Percentiles rank a stretch among this genome's conserved stretches.
These are phyloP conservation scores for Cyberlindnera veronae DNA, from an alignment of 805 yeast species.

Conservation along the genomic window DNA sequence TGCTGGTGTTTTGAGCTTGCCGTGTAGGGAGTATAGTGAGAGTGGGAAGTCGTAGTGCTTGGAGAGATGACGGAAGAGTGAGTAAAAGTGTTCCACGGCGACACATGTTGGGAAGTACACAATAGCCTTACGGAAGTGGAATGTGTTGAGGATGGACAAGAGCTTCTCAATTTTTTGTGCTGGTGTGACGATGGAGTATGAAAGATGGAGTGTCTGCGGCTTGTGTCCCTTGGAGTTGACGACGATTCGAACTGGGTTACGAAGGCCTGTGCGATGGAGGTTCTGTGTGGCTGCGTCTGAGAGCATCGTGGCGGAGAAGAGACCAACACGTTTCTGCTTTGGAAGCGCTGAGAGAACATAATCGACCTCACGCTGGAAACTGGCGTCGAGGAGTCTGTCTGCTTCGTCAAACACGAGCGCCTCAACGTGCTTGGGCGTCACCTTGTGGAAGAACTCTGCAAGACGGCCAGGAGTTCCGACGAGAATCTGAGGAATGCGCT, in stretches of 20 bases:
- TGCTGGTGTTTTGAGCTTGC: slow-evolving; percentile 79
- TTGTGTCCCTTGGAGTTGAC: slow-evolving; percentile 56
- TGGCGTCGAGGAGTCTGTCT: slow-evolving; percentile 77
- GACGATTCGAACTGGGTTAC: slow-evolving; percentile 85
- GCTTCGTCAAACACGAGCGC: slow-evolving; percentile 84
- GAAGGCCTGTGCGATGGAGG: slow-evolving; percentile 82
- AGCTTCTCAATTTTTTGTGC: slow-evolving; percentile 58
- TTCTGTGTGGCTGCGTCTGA: slow-evolving; percentile 68
- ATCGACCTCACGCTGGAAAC: slow-evolving; percentile 67
- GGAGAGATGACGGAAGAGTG: slow-evolving; percentile 43
- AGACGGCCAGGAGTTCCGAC: slow-evolving; percentile 93
- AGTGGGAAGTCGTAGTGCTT: slow-evolving; percentile 29
- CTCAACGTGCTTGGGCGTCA: slow-evolving; percentile 63
- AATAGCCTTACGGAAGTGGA: slow-evolving; percentile 71
- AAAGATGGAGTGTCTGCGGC: slow-evolving; percentile 64
- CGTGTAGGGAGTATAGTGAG: slow-evolving; percentile 75
- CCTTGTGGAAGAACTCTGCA: slow-evolving; percentile 63
- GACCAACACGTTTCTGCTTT: slow-evolving; percentile 88
- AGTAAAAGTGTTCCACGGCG: slow-evolving; percentile 73
- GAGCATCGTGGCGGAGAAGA: slow-evolving; percentile 85
- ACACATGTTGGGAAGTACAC: slow-evolving; percentile 92
- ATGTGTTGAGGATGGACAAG: slow-evolving; percentile 47
- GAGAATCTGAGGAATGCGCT: slow-evolving; percentile 63
- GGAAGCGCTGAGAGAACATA: slow-evolving; percentile 70
- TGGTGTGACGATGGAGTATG: slow-evolving; percentile 58